Percentiles rank a stretch among this genome's conserved stretches.
Evolutionary conservation across 805 yeast species (phyloP).

Genomic region (Candida suzukii): DNA sequence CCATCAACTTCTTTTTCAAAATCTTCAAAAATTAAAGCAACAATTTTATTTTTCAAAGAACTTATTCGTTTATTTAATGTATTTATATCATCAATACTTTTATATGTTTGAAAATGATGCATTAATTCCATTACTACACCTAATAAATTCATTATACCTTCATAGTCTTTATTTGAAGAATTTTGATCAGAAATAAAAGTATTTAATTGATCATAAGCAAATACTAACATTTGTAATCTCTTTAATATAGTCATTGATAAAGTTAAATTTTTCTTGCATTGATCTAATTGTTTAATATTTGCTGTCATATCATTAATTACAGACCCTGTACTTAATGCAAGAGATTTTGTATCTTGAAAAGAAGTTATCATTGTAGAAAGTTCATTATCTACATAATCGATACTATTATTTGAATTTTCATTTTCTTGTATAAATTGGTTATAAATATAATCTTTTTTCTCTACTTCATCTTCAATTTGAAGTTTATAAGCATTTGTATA

Average conservation of each 20-base stretch:
- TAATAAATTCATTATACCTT: slow-evolving; percentile 52
- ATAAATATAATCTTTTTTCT: slow-evolving; percentile 28
- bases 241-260: slow-evolving; percentile 80
- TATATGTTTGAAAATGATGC: slow-evolving; percentile 68
- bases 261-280: slow-evolving; percentile 76
- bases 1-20: slow-evolving; percentile 47
- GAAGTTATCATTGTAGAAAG: slow-evolving; percentile 34
- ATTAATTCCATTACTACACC: slow-evolving; percentile 70
- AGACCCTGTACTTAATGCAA: slow-evolving; percentile 49
- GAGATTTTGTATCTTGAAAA: slow-evolving; percentile 38
- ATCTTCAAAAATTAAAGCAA: slow-evolving; percentile 67
- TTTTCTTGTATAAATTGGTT: slow-evolving; percentile 12
- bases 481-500: slow-evolving; percentile 45
- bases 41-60: slow-evolving; percentile 50
- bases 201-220: slow-evolving; percentile 60
- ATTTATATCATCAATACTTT: slow-evolving; percentile 77
- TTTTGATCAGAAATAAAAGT: slow-evolving; percentile 30
- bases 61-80: slow-evolving; percentile 52
- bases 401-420: slow-evolving; percentile 13
- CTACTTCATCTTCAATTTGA: slow-evolving; percentile 40
- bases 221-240: slow-evolving; percentile 77
- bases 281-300: slow-evolving; percentile 72
- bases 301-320: slow-evolving; percentile 66
- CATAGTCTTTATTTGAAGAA: slow-evolving; percentile 27
- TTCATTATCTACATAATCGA: slow-evolving; percentile 24